A percentile compares a stretch with the other conserved stretches of the same genome.
Conservation (phyloP, 208 protist species). For the Acanthamoeba culbertsoni region DNA sequence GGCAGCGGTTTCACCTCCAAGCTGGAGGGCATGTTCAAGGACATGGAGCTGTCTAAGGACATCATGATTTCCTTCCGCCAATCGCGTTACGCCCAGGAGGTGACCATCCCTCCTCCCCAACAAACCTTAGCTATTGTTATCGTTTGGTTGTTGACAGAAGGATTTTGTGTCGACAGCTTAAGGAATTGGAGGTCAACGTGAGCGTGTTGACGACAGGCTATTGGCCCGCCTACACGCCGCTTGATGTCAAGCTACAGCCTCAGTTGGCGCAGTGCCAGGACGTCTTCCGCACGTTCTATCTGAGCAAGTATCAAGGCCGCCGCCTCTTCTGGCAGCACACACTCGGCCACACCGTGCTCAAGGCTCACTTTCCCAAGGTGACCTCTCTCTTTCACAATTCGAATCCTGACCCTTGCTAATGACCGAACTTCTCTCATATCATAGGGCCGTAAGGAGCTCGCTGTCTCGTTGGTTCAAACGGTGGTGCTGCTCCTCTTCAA, state of each 20-base stretch:
- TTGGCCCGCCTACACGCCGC: conserved; percentile 86
- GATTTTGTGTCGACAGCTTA: not conserved
- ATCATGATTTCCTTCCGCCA: conserved; percentile 71
- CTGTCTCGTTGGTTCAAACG: conserved; percentile 91
- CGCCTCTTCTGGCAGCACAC: conserved; percentile 90
- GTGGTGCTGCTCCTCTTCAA: conserved; percentile 91
- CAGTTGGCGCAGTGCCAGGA: conserved; percentile 79
- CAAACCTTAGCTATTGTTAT: not conserved
- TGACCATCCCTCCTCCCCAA: not conserved
- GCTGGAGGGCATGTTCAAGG: conserved; percentile 96
- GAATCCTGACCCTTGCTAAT: not conserved
- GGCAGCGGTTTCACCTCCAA: conserved; percentile 92
- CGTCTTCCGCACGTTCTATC: conserved; percentile 88
- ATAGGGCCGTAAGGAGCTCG: conserved; percentile 85
- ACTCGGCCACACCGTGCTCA: conserved; percentile 84
- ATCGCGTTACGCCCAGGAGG: not conserved
- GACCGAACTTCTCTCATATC: not conserved
- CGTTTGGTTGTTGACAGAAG: not conserved
- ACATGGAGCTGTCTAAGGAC: conserved; percentile 83
- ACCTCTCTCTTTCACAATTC: not conserved
- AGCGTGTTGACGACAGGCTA: conserved; percentile 89
- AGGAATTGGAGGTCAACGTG: conserved; percentile 83
- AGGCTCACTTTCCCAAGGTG: conserved; percentile 72
- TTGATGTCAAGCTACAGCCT: conserved; percentile 67
- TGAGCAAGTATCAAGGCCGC: conserved; percentile 83